Conservation (phyloP, 306 rosid species). For the Cicer bijugum region DNA sequence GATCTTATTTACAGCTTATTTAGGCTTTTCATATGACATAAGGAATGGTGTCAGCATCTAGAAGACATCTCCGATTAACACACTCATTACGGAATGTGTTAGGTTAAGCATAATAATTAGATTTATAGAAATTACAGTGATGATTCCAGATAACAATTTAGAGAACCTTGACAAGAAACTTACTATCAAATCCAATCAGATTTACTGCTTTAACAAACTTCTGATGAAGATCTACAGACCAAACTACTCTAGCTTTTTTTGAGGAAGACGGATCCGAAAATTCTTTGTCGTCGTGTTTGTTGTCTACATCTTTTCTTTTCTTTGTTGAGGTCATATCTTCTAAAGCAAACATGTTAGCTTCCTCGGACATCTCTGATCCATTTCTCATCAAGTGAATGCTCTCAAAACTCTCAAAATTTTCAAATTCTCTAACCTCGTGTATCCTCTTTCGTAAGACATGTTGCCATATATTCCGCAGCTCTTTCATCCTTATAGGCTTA, state of each 20-base stretch:
- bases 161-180: slow-evolving; percentile 49
- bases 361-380: slow-evolving; percentile 78
- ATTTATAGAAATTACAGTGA: slow-evolving; percentile 25
- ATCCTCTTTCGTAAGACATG: slow-evolving; percentile 91
- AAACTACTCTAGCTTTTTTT: slow-evolving; percentile 92
- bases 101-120: slow-evolving; percentile 9
- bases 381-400: slow-evolving; percentile 62
- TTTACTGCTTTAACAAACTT: slow-evolving; percentile 95
- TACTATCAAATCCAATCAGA: slow-evolving; percentile 95
- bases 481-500: slow-evolving; percentile 97
- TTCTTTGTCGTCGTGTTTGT: slow-evolving; percentile 73
- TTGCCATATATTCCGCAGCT: slow-evolving; percentile 93
- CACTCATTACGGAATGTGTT: not conserved
- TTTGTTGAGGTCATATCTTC: slow-evolving; percentile 66
- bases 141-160: slow-evolving; percentile 27
- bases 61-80: not conserved
- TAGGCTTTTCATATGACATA: not conserved
- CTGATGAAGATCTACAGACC: slow-evolving; percentile 99
- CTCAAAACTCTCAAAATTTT: slow-evolving; percentile 71
- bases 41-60: not conserved
- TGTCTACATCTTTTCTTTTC: slow-evolving; percentile 80
- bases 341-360: slow-evolving; percentile 59
- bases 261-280: slow-evolving; percentile 68
- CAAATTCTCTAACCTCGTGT: slow-evolving; percentile 85
- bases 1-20: not conserved